Evolutionary conservation across 2,329 filamentous ascomycete genomes (phyloP).

Genomic region (Harringtonia lauricola): DNA sequence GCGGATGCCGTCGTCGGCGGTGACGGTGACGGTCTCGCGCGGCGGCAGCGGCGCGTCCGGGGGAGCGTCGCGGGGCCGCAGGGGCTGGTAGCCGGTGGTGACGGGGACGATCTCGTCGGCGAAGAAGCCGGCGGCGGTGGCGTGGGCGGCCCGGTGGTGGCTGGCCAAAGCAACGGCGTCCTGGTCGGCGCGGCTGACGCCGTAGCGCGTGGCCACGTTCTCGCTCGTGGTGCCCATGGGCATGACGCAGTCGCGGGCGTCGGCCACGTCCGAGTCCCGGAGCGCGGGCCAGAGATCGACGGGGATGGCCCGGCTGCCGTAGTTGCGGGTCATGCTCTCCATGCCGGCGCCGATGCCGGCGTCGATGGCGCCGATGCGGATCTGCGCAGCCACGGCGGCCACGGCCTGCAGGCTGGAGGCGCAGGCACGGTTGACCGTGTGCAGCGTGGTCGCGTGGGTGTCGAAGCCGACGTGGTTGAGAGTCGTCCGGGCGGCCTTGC

Average conservation of each 20-base stretch:
- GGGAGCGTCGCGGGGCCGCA: conserved; percentile 48
- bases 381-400: conserved; percentile 61
- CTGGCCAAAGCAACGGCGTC: conserved; percentile 70
- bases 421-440: conserved; percentile 85
- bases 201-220: conserved; percentile 73
- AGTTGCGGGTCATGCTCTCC: conserved; percentile 95
- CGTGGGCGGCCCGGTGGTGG: conserved; percentile 61
- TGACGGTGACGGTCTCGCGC: conserved; percentile 53
- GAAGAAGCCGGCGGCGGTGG: conserved; percentile 60
- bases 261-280: conserved; percentile 48
- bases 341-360: conserved; percentile 77
- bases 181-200: conserved; percentile 63
- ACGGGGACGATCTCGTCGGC: conserved; percentile 81
- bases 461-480: conserved; percentile 74
- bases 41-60: conserved; percentile 28
- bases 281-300: conserved; percentile 69
- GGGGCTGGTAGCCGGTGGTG: conserved; percentile 54
- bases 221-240: conserved; percentile 85
- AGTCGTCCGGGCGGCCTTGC: conserved; percentile 85
- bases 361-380: conserved; percentile 62
- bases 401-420: conserved; percentile 69
- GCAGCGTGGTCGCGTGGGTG: conserved; percentile 54
- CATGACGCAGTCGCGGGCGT: conserved; percentile 83
- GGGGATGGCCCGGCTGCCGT: conserved; percentile 75
- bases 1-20: conserved; percentile 74